A percentile compares a stretch with the other conserved stretches of the same genome.
Evolutionary conservation across 1,284 basidiomycete genomes (phyloP).

Genomic region (Hemileia vastatrix): DNA sequence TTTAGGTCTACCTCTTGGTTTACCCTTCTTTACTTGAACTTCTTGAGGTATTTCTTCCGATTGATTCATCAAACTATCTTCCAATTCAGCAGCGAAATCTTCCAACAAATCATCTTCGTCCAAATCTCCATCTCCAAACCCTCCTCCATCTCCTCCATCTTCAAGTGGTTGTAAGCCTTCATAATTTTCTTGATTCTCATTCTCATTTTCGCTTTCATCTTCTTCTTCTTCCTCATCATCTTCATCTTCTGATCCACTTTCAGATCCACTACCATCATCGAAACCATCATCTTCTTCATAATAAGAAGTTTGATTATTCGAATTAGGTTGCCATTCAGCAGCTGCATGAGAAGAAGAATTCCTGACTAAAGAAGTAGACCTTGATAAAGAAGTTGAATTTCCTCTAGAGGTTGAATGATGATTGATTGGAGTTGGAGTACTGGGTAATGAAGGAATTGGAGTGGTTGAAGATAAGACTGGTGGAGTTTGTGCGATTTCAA

Average conservation of each 20-base stretch:
- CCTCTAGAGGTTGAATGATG: background rate
- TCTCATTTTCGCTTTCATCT: too few relatives aligned
- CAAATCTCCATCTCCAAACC: background rate
- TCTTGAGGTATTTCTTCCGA: too few relatives aligned
- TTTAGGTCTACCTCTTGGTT: too few relatives aligned
- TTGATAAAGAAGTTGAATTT: background rate
- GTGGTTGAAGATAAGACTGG: too few relatives aligned
- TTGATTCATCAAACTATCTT: background rate
- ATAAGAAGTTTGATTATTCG: background rate
- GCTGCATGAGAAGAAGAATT: background rate
- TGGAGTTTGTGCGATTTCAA: too few relatives aligned
- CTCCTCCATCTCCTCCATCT: background rate
- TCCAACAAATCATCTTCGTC: background rate
- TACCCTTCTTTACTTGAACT: too few relatives aligned
- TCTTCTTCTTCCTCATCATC: too few relatives aligned
- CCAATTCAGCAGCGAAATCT: background rate
- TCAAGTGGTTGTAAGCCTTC: background rate
- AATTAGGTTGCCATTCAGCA: background rate
- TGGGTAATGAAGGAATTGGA: too few relatives aligned
- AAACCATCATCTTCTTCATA: background rate
- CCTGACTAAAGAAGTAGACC: background rate
- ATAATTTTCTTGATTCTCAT: too few relatives aligned
- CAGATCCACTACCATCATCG: background rate
- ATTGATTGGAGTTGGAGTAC: too few relatives aligned
- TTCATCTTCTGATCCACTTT: background rate